phyloP scores from a whole-genome alignment of 1,284 basidiomycete genomes.

The Melampsora larici-populina region DNA sequence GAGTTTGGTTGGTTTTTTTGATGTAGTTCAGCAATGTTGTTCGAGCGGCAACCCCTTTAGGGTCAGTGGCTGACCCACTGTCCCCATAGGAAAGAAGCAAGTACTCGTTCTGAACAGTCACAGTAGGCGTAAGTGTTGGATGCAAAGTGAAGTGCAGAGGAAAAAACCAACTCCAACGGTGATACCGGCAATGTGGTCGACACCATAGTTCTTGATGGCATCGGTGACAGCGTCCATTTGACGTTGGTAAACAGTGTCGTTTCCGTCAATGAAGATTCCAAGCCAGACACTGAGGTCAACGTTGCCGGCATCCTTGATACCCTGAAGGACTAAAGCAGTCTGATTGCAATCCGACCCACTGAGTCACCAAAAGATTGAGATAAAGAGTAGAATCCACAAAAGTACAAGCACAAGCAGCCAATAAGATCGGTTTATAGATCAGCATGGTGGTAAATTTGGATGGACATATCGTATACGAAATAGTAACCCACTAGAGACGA shows the following conservation, averaged over 20 bases:
- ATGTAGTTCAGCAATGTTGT: slow-evolving; percentile 42
- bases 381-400: neutral
- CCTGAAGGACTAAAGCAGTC: slow-evolving; percentile 63
- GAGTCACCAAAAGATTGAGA: neutral
- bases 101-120: slow-evolving; percentile 49
- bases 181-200: slow-evolving; percentile 71
- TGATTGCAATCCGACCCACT: slow-evolving; percentile 59
- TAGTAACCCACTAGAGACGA: slow-evolving; percentile 47
- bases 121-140: slow-evolving; percentile 77
- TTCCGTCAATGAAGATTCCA: slow-evolving; percentile 71
- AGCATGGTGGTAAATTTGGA: slow-evolving; percentile 14
- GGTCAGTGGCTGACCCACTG: slow-evolving; percentile 57
- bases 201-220: slow-evolving; percentile 74
- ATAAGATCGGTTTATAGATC: neutral
- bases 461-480: too few relatives aligned
- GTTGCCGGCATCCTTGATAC: slow-evolving; percentile 75
- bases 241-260: slow-evolving; percentile 65
- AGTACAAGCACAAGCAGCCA: neutral
- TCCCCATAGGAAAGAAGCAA: slow-evolving; percentile 63
- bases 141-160: slow-evolving; percentile 50
- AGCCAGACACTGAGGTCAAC: slow-evolving; percentile 79
- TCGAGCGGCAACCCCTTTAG: slow-evolving; percentile 34
- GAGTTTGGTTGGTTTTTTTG: slow-evolving; percentile 53
- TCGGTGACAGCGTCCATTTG: slow-evolving; percentile 68
- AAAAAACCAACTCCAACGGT: slow-evolving; percentile 58